Evolutionary conservation across 495 filamentous ascomycete species (phyloP), one percentile per base, ranked within the genome.

Genomic region (Xylaria venustula): DNA sequence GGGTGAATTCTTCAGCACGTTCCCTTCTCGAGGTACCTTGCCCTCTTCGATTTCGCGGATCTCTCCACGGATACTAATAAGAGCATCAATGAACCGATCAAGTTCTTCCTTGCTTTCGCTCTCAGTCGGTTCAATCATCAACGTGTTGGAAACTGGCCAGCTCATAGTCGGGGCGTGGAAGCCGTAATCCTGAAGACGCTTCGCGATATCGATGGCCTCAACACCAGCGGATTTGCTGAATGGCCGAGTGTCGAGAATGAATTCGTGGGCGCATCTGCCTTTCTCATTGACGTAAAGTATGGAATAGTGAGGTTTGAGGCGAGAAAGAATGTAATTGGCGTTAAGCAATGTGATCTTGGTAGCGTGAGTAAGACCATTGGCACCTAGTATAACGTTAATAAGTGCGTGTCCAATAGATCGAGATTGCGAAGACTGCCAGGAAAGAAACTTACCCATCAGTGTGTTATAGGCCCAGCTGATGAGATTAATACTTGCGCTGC

Each of bases 61-160:
- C 76, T 98, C 94, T 46, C 81, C 71, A 34, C 95, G 87, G 71
- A 98, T 98, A 57, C 84, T 85, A 64, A 98, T 92, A 25, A 98
- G 80, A 2, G 95, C 92, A 61, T 97, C 88, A 62, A 92, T 91
- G 81, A 97, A 98, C 6, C 94, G 88, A 74, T 98, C 95, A 1
- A 98, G 83, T 77, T 98, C 94, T 62, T 89, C 90, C 72, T 95
- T 90, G 73, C 85, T 90, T 77, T 98, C 94, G 17, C 88, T 92
- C 78, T 98, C 94, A 0, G 94, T 98, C 32, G 94, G 94, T 80
- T 98, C 94, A 65, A 98, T 96, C 94, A 98, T 98, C 19, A 98
- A 85, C 1, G 94, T 98, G 74, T 94, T 94, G 46, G 92, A 82
- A 2, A 98, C 93, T 6, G 94, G 94, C 92, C 92, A 98, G 70